These are phyloP conservation scores for Xylaria sp. DNA, from an alignment of 2,329 filamentous ascomycete species.

Conservation along the genomic window DNA sequence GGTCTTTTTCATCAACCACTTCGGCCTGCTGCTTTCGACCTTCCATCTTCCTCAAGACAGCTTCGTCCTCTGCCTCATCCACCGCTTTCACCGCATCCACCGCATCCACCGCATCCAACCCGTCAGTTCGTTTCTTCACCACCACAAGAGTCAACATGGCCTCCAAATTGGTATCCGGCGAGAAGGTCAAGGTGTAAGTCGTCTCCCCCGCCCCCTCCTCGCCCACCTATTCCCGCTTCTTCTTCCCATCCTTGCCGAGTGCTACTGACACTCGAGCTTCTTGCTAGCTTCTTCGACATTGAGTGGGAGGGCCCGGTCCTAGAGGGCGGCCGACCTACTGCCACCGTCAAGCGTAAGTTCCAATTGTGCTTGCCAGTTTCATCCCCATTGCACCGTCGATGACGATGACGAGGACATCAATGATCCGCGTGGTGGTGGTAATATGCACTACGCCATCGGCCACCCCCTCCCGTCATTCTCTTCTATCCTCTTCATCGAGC, in stretches of 20 bases:
- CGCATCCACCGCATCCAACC: constrained; percentile 27
- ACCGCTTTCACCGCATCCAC: no score
- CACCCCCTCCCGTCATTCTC: not conserved
- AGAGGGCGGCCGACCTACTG: constrained; percentile 59
- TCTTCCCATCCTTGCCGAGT: no score
- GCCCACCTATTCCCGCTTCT: constrained; percentile 5
- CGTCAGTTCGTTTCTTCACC: constrained; percentile 49
- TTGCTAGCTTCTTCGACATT: constrained; percentile 60
- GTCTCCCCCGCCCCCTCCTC: constrained; percentile 22
- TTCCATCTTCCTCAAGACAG: constrained; percentile 38
- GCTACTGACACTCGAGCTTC: not conserved
- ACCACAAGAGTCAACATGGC: constrained; percentile 73
- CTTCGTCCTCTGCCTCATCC: constrained; percentile 41
- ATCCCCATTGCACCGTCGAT: not conserved
- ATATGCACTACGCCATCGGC: not conserved
- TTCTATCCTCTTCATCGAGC: not conserved
- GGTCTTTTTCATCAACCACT: constrained; percentile 39
- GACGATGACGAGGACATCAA: no score
- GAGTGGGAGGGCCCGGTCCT: constrained; percentile 74
- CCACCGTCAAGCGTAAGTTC: constrained; percentile 61
- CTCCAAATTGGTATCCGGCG: constrained; percentile 67
- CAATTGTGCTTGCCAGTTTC: constrained; percentile 9
- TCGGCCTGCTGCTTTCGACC: constrained; percentile 37
- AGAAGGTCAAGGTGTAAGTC: constrained; percentile 62
- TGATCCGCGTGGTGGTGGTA: no score